Percentiles rank a stretch among this genome's conserved stretches.
Evolutionary conservation across 2,329 filamentous ascomycete genomes (phyloP).

Genomic region (Calonectria ilicicola): DNA sequence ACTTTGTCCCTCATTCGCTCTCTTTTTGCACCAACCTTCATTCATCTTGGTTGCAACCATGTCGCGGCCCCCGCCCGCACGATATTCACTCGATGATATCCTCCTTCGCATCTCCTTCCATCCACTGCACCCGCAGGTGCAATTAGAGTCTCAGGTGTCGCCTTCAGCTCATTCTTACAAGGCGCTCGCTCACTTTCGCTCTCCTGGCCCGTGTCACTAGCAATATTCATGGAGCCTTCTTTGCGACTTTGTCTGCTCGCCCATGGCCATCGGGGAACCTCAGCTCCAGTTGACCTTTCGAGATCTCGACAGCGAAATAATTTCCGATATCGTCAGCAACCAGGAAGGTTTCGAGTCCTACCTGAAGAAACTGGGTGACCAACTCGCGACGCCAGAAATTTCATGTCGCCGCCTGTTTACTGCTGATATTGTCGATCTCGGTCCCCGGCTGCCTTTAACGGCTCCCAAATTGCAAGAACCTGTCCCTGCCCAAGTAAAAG

Average conservation of each 20-base stretch:
- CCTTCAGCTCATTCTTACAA: neutral
- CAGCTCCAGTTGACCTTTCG: neutral
- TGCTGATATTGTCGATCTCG: neutral
- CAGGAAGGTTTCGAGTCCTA: neutral
- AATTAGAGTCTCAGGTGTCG: neutral
- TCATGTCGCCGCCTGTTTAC: neutral
- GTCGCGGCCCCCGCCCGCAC: neutral
- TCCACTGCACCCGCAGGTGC: neutral
- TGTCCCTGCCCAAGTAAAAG: neutral
- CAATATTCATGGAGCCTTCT: neutral
- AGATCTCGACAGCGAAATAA: neutral
- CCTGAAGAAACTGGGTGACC: neutral
- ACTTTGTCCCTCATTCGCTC: no score
- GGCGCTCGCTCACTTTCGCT: neutral
- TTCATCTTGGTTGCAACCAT: neutral
- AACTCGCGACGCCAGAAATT: neutral
- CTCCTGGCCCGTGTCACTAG: neutral
- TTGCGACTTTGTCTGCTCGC: neutral
- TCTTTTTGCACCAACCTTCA: no score
- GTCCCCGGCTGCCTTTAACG: neutral
- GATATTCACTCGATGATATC: neutral
- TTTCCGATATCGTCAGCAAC: neutral
- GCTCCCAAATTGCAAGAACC: neutral
- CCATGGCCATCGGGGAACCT: neutral
- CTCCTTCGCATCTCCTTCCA: neutral